Base-by-base conservation (phyloP, 75 land plant species). In the Isoetes taiwanensis region DNA sequence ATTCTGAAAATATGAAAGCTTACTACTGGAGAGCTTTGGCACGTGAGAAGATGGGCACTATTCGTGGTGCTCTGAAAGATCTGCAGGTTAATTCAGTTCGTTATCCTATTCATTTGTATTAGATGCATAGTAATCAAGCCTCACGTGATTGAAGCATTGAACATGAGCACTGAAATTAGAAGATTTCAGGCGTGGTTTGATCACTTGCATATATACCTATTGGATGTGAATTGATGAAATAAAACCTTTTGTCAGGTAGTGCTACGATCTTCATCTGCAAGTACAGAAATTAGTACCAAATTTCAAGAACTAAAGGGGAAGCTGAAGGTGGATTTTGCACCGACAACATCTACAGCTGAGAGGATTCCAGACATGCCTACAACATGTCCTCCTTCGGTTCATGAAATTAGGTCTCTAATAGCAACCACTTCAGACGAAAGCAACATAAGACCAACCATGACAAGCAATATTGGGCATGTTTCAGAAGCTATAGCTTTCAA, bases 11-110 rank as follows among this genome's bases (percentile, higher is more conserved):
- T 34, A 59, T 27, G 20, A 68, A 68, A 41, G 71, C 71, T 20
- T 68, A 61, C 25, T 53, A 60, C 46, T 61, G 71, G 21, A 33
- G 71, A 11, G 71, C 64, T n/a, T 28, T 38, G 6, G 52, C 71
- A 12, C 16, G 3, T 16, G 12, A 60, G 9, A 41, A 52, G 6
- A 53, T 61, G 30, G 43, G 57, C 10, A 48, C 60, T 14, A 23
- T 68, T 8, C 0, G 29, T 32, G 64, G 39, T 52, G 71, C 71
- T 34, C 48, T 68, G n/a, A 27, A 61, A 25, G 71, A 68, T 30
- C 40, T 50, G 19, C 55, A 68, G 57, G 71, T 68, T 8, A 26
- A 54, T 28, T 2, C 3, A 25, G 3, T 2, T 41, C 28, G 9
- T 56, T 27, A 2, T 12, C n/a, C 9, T 30, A 30, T 56, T 2